Evolutionary conservation across 2,329 filamentous ascomycete species (phyloP), one percentile per base, ranked within the genome.

Genomic region (Dactylellina sp.): DNA sequence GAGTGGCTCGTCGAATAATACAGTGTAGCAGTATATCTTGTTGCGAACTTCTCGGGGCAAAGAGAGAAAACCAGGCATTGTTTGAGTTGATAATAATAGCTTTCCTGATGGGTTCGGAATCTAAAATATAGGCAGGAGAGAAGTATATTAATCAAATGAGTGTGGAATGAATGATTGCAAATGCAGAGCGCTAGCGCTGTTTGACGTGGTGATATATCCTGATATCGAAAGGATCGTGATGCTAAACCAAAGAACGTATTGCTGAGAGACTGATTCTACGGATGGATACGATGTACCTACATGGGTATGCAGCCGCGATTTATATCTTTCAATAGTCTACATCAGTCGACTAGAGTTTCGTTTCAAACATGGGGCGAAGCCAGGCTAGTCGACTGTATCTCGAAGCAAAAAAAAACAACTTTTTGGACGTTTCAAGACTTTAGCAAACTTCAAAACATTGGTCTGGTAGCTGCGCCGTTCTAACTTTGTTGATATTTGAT

Each of bases 21-120:
- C 63, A 24, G 55, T 46, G 28, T 68, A 44, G 32, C 53, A 57
- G 16, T 68, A 68, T 37, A 68, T 68, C 37, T 59, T 68, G 32
- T 68, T 37, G 53, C 63, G 63, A 18, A 68, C 52, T 20, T 55
- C 25, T 44, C 63, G 63, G 20, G 63, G 63, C 9, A 68, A 53
- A 2, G 63, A 59, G 2, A 68, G 63, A 14, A 68, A 60, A 22
- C 55, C 28, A 16, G 25, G 20, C 63, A 68, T 68, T 11, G 50
- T 46, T 40, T 42, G 39, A 5, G 32, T 40, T 53, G 7, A 12
- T 14, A 4, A 35, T 35, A 35, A n/a, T 20, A n/a, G 47, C 3
- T n/a, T 20, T 12, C 11, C 16, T 4, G 44, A 3, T 49, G 7
- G 22, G 11, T 20, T 12, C n/a, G 32, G 14, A 9, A 42, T 42